Evolutionary conservation across 2,329 filamentous ascomycete genomes (phyloP).

Genomic region (Aspergillus sergii): DNA sequence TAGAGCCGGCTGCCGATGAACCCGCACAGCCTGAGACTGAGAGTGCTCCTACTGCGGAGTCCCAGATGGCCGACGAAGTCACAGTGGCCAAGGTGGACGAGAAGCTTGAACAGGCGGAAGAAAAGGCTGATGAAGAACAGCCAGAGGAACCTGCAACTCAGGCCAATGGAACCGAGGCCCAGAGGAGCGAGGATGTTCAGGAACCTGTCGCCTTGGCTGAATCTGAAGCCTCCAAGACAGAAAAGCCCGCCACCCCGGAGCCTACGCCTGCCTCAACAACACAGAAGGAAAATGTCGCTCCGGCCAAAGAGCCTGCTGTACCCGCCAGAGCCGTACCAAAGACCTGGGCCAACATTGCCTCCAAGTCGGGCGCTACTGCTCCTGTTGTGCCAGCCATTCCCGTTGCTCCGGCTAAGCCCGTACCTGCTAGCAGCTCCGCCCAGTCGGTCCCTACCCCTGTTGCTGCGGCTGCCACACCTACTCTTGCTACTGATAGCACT

Average conservation of each 20-base stretch:
- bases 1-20: constrained; percentile 49
- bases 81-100: constrained; percentile 66
- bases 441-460: constrained; percentile 43
- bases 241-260: constrained; percentile 68
- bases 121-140: constrained; percentile 47
- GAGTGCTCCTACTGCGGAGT: constrained; percentile 16
- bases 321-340: constrained; percentile 56
- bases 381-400: constrained; percentile 40
- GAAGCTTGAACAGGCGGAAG: constrained; percentile 70
- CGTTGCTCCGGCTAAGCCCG: constrained; percentile 36
- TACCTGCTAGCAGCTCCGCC: constrained; percentile 34
- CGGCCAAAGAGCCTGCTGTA: constrained; percentile 56
- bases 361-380: constrained; percentile 44
- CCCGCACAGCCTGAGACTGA: constrained; percentile 48
- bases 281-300: constrained; percentile 43
- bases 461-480: constrained; percentile 36
- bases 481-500: constrained; percentile 51
- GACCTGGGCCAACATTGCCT: constrained; percentile 68
- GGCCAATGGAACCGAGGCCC: constrained; percentile 36
- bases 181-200: constrained; percentile 25
- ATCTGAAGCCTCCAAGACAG: constrained; percentile 49
- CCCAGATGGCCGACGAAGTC: constrained; percentile 40
- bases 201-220: constrained; percentile 40
- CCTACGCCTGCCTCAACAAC: constrained; percentile 57
- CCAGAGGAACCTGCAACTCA: constrained; percentile 34